Evolutionary conservation across 106 monocot genomes (phyloP).

Genomic region (Dioscorea dumetorum): DNA sequence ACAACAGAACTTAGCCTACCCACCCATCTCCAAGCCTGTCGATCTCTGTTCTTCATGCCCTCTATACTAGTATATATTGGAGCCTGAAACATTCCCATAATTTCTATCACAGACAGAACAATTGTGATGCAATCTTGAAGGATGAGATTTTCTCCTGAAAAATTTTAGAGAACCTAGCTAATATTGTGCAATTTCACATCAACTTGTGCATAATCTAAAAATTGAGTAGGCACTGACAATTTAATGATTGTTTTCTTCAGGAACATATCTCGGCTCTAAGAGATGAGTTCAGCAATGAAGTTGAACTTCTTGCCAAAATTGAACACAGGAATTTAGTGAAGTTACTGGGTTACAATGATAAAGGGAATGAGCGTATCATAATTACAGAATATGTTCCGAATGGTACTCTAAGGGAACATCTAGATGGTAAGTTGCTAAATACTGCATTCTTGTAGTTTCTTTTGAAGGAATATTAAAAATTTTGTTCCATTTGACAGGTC

Average conservation of each 20-base stretch:
- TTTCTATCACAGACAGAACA: no score
- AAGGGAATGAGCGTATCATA: constrained; percentile 71
- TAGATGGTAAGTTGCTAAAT: constrained; percentile 53
- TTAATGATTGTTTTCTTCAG: constrained; percentile 15
- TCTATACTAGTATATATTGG: no score
- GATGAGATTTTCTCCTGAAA: no score
- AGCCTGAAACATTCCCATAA: no score
- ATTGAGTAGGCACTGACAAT: no score
- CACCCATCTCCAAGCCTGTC: no score
- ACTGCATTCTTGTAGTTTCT: not conserved
- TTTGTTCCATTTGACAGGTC: constrained; percentile 33
- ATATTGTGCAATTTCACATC: no score
- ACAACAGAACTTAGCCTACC: no score
- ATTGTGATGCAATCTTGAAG: no score
- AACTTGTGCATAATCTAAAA: no score
- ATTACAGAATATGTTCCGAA: constrained; percentile 80
- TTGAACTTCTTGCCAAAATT: constrained; percentile 75
- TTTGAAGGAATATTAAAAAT: not conserved
- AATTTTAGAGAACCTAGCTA: no score
- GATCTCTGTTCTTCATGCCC: no score
- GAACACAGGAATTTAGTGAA: constrained; percentile 73
- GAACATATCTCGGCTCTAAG: constrained; percentile 38
- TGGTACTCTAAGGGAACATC: constrained; percentile 83
- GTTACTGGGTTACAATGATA: constrained; percentile 66
- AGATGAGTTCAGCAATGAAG: constrained; percentile 80